Conservation (phyloP, 176 grass and related monocot genomes). For the Cenchrus purpureus region DNA sequence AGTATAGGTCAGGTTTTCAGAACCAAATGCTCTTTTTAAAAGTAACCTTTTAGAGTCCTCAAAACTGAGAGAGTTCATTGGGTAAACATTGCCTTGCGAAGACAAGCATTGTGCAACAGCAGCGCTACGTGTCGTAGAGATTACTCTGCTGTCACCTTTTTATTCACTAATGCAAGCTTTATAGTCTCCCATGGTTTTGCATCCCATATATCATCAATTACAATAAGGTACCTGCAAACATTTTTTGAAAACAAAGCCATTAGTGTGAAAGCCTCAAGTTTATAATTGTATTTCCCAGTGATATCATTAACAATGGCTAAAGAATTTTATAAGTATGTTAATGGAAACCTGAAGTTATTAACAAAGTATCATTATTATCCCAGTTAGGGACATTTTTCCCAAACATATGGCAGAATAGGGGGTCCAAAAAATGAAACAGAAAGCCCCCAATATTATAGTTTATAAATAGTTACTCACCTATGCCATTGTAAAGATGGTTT, state of each 20-base stretch:
- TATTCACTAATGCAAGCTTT: background rate
- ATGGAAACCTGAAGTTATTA: too few relatives aligned
- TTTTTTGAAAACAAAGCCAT: background rate
- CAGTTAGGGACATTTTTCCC: too few relatives aligned
- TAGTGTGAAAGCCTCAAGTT: background rate
- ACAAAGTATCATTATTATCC: too few relatives aligned
- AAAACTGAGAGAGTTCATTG: background rate
- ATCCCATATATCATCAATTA: slow-evolving; percentile 26
- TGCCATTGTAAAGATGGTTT: too few relatives aligned
- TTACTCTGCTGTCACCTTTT: background rate
- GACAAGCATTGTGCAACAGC: background rate
- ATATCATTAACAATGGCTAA: background rate
- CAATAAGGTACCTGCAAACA: slow-evolving; percentile 5
- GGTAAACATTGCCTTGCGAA: background rate
- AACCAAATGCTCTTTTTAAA: background rate
- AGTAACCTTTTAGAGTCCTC: background rate
- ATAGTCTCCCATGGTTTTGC: background rate
- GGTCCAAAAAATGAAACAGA: too few relatives aligned
- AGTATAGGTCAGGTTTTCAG: background rate
- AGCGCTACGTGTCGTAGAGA: background rate
- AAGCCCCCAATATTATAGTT: too few relatives aligned
- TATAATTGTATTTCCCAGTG: too few relatives aligned
- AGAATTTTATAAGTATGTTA: too few relatives aligned
- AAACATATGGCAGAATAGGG: too few relatives aligned
- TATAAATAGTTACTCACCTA: too few relatives aligned